Base-by-base conservation (phyloP, 768 basidiomycete genomes). In the Chalciporus sphaerocephalus region DNA sequence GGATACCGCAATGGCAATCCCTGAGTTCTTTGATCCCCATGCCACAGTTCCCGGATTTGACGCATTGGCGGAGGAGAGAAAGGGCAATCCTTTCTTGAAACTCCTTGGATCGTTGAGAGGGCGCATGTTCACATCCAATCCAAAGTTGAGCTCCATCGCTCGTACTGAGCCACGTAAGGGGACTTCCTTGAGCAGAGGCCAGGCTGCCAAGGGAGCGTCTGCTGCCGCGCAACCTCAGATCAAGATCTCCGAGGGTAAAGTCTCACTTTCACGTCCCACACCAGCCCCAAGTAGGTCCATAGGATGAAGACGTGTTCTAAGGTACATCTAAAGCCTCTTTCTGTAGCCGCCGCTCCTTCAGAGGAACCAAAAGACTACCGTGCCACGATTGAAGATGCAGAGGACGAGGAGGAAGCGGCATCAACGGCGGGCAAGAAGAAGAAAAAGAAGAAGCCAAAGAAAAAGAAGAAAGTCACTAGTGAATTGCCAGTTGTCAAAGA, bases 381-480 rank as follows among this genome's bases (percentile, higher is more conserved):
- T 6, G 71, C 76, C 12, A 85, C 83, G 0, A 73, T 85, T 8
- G 87, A 87, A 55, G 85, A 90, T 33, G 82, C 79, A 0, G 83
- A 85, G 40, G 88, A 87, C 39, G 85, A 85, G 57, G 83, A 74
- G 4, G 66, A 62, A 1, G 43, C 57, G 22, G 38, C 60, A 0
- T 55, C 68, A 2, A 38, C 63, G 1, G 65, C 72, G 2, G 58
- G 51, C n/a, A 67, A 69, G 37, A 87, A 87, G 71, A 87, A 85
- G 62, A 85, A 87, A n/a, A 83, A 83, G 62, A 85, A 84, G 66
- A 87, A 85, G 54, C 67, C 75, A 17, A 87, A 84, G 70, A 89
- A 87, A 61, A 87, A 83, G 65, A 81, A 78, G 62, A 76, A 53
- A 38, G 47, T 6, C 11, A 33, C 27, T 2, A 47, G 42, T 23